Evolutionary conservation across 305 asterid species (phyloP).

Genomic region (Plantago coronopus): DNA sequence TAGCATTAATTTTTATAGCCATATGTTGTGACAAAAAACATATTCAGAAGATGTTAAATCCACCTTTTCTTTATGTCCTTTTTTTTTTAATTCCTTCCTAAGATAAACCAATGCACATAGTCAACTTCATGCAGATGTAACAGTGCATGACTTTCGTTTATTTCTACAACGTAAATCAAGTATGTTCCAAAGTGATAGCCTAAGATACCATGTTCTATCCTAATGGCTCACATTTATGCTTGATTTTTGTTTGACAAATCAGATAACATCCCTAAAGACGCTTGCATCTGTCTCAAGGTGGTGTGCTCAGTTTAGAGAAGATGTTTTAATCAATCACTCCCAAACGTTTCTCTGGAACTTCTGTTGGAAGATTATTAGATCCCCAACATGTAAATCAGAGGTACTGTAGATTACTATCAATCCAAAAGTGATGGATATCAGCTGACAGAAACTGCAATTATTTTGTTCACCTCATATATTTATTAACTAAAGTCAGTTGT

Average conservation of each 20-base stretch:
- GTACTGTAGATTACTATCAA: conserved; percentile 29
- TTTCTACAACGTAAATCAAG: conserved; percentile 14
- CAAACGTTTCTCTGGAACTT: conserved; percentile 66
- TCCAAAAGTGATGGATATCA: conserved; percentile 21
- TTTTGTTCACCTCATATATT: conserved; percentile 3
- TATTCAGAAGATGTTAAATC: background rate
- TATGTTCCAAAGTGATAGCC: conserved; percentile 13
- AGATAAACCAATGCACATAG: background rate
- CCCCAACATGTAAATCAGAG: conserved; percentile 67
- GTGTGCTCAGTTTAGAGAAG: conserved; percentile 45
- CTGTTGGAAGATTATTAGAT: conserved; percentile 64
- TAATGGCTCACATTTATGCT: conserved; percentile 12
- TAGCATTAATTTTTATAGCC: too few relatives aligned
- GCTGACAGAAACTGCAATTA: conserved; percentile 1
- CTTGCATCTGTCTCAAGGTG: conserved; percentile 63
- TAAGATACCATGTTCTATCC: conserved; percentile 11
- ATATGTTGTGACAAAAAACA: conserved; percentile 4
- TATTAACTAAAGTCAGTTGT: conserved; percentile 17
- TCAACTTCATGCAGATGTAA: conserved; percentile 17
- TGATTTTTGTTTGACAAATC: conserved; percentile 25
- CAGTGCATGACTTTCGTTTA: conserved; percentile 10
- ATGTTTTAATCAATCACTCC: conserved; percentile 40
- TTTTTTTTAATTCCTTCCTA: background rate
- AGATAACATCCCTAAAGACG: conserved; percentile 67
- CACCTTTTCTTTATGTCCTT: background rate